Conservation (phyloP, 441 rosid genomes). For the Rhodomyrtus psidioides region DNA sequence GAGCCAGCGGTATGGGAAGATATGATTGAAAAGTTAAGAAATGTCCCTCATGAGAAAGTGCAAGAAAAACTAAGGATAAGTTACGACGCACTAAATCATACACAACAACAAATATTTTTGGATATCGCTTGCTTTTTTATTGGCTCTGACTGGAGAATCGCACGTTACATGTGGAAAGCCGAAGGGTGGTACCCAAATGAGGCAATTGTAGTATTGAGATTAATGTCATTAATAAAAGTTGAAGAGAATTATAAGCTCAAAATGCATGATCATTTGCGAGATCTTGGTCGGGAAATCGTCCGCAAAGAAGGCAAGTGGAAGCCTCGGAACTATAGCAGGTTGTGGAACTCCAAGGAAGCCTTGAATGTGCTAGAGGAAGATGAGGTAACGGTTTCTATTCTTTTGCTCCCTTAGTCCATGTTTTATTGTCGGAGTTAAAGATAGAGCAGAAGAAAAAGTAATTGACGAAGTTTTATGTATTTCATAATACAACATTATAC, state of each 20-base stretch:
- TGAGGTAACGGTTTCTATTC: no score
- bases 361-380: neutral
- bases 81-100: no score
- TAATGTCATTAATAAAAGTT: neutral
- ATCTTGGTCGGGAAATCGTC: neutral
- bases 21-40: no score
- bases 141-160: rapidly evolving
- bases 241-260: rapidly evolving
- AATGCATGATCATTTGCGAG: neutral
- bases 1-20: no score
- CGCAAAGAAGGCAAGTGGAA: rapidly evolving
- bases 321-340: rapidly evolving
- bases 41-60: no score
- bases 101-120: no score
- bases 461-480: no score
- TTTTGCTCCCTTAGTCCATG: no score
- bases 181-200: rapidly evolving
- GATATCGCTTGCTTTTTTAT: neutral
- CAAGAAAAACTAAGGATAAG: no score
- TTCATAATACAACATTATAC: no score
- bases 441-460: no score
- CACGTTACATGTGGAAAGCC: neutral
- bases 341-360: neutral
- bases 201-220: neutral
- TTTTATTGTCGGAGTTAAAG: no score